Conservation (phyloP, 2,329 filamentous ascomycete genomes). For the Ascochyta viciae-villosae region DNA sequence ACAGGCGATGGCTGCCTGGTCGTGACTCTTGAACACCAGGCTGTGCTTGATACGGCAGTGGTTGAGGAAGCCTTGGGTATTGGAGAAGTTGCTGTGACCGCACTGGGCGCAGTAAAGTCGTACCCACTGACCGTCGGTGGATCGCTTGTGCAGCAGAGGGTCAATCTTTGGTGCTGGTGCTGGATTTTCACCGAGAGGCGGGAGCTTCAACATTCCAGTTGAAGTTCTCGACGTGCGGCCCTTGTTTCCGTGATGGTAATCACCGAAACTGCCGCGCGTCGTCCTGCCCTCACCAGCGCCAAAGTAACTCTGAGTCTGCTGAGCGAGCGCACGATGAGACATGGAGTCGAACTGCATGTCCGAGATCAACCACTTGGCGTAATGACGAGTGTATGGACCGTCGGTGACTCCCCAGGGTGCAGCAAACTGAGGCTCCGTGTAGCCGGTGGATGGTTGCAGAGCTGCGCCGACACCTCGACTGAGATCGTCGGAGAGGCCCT, state of each 20-base stretch:
- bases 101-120: slow-evolving; percentile 90
- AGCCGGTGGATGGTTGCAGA: slow-evolving; percentile 66
- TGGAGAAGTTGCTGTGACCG: slow-evolving; percentile 88
- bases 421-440: slow-evolving; percentile 75
- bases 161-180: slow-evolving; percentile 69
- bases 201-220: slow-evolving; percentile 57
- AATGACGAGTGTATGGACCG: slow-evolving; percentile 92
- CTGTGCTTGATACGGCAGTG: slow-evolving; percentile 97
- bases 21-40: slow-evolving; percentile 92
- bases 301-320: slow-evolving; percentile 48
- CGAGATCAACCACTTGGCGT: slow-evolving; percentile 92
- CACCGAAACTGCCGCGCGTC: slow-evolving; percentile 76
- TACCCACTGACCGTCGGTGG: slow-evolving; percentile 81
- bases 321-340: slow-evolving; percentile 46
- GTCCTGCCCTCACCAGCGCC: slow-evolving; percentile 70
- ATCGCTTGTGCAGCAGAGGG: slow-evolving; percentile 83
- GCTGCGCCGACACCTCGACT: slow-evolving; percentile 77
- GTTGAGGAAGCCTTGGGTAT: slow-evolving; percentile 98
- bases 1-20: slow-evolving; percentile 87
- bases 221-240: slow-evolving; percentile 65
- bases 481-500: slow-evolving; percentile 71
- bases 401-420: slow-evolving; percentile 90
- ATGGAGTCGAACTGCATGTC: slow-evolving; percentile 80
- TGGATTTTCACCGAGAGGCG: slow-evolving; percentile 52
- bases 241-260: slow-evolving; percentile 58